These are phyloP conservation scores for Teratosphaeria destructans DNA, from an alignment of 2,329 filamentous ascomycete species.

Conservation along the genomic window DNA sequence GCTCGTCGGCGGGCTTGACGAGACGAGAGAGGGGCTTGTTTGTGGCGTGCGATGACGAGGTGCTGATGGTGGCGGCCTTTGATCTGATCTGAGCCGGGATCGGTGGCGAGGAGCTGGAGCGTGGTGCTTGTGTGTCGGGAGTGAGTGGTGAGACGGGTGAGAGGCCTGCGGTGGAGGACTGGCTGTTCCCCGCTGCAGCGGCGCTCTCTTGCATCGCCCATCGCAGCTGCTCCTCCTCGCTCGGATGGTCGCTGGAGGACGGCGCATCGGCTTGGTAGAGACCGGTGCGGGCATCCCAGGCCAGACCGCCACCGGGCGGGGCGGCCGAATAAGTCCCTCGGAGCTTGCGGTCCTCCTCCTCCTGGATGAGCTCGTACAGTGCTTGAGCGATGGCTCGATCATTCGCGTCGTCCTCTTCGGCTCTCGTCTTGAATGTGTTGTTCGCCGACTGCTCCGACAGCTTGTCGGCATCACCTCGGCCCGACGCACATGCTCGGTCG, in stretches of 20 bases:
- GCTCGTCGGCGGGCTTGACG: neutral
- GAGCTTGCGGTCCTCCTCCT: constrained; percentile 51
- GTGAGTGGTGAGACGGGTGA: constrained; percentile 9
- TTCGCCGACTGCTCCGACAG: constrained; percentile 56
- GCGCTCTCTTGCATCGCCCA: constrained; percentile 28
- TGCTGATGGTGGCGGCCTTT: neutral
- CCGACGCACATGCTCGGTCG: constrained; percentile 65
- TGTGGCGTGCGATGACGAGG: neutral
- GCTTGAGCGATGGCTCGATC: constrained; percentile 78
- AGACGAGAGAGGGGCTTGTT: neutral
- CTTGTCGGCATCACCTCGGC: constrained; percentile 54
- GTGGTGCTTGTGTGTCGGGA: neutral
- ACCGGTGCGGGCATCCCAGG: constrained; percentile 28
- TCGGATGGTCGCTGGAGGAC: constrained; percentile 6
- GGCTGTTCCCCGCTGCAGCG: neutral
- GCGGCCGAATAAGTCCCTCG: constrained; percentile 45
- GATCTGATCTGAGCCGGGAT: neutral
- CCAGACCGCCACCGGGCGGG: constrained; percentile 37
- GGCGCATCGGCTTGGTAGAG: constrained; percentile 17
- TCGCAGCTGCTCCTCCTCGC: constrained; percentile 27
- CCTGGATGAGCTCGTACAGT: constrained; percentile 74
- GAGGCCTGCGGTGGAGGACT: neutral
- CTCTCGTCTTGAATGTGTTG: constrained; percentile 71
- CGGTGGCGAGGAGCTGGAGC: neutral
- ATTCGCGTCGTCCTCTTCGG: constrained; percentile 81